A percentile compares a stretch with the other conserved stretches of the same genome.
phyloP scores from a whole-genome alignment of 192 early-diverging fungal species.

The Dissophora ornata region DNA sequence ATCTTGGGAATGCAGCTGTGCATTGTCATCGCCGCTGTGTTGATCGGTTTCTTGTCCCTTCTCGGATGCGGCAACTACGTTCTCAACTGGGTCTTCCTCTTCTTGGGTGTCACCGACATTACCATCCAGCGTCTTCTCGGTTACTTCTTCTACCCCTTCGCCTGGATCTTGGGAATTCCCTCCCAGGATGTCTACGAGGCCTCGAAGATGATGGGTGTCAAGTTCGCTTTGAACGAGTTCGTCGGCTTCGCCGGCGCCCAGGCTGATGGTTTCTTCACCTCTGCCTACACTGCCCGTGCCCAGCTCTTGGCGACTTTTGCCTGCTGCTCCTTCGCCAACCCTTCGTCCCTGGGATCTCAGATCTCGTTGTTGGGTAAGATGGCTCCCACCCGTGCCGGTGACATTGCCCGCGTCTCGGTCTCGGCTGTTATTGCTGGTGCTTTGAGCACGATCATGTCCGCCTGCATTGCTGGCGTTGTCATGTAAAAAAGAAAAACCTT shows the following conservation, averaged over 20 bases:
- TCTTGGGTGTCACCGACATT: slow-evolving; percentile 67
- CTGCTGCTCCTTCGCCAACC: slow-evolving; percentile 90
- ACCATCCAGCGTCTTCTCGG: slow-evolving; percentile 77
- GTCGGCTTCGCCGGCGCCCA: slow-evolving; percentile 70
- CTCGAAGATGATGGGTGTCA: slow-evolving; percentile 75
- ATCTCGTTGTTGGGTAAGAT: slow-evolving; percentile 80
- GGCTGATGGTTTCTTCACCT: slow-evolving; percentile 51
- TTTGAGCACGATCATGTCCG: slow-evolving; percentile 81
- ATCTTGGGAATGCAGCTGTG: slow-evolving; percentile 81
- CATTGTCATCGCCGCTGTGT: slow-evolving; percentile 78
- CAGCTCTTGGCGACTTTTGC: slow-evolving; percentile 75
- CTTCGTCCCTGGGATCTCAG: slow-evolving; percentile 86
- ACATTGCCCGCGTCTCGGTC: slow-evolving; percentile 78
- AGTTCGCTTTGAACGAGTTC: slow-evolving; percentile 79
- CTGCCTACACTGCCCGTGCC: slow-evolving; percentile 58
- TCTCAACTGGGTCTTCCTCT: slow-evolving; percentile 77
- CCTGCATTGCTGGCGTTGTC: slow-evolving; percentile 84
- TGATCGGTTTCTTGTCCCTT: slow-evolving; percentile 82
- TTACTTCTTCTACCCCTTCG: slow-evolving; percentile 82
- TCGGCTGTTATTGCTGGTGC: slow-evolving; percentile 86
- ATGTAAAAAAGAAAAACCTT: slow-evolving; percentile 31
- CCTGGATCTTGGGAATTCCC: slow-evolving; percentile 77
- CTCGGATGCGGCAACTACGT: slow-evolving; percentile 75
- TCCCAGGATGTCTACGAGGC: slow-evolving; percentile 52
- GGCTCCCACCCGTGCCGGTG: slow-evolving; percentile 74